Percentiles rank a stretch among this genome's conserved stretches.
Evolutionary conservation across 2,329 filamentous ascomycete species (phyloP).

Genomic region (Nothophaeocryptopus gaeumannii): DNA sequence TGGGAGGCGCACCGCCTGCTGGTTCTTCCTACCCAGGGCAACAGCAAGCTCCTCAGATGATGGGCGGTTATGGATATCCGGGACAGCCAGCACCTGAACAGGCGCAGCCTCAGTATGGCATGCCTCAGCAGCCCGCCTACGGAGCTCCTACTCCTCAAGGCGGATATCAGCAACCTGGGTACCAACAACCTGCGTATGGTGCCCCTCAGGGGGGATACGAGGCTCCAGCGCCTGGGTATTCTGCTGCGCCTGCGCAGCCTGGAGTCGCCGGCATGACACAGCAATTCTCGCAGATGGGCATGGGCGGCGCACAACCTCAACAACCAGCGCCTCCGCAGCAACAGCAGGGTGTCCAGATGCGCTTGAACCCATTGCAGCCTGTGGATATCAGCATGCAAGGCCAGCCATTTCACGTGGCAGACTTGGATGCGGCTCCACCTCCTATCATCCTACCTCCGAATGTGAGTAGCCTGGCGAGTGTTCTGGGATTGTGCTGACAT

Average conservation of each 20-base stretch:
- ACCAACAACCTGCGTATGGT: constrained; percentile 44
- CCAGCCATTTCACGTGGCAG: constrained; percentile 89
- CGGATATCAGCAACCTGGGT: constrained; percentile 25
- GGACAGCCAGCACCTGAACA: constrained; percentile 25
- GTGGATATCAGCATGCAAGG: constrained; percentile 74
- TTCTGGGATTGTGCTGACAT: constrained; percentile 6
- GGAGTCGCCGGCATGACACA: constrained; percentile 55
- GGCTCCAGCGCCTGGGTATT: constrained; percentile 45
- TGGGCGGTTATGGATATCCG: constrained; percentile 45
- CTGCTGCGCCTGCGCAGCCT: constrained; percentile 24
- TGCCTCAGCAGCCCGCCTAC: constrained; percentile 33
- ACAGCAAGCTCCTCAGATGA: constrained; percentile 36
- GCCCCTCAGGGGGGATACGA: constrained; percentile 59
- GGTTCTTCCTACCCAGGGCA: constrained; percentile 43
- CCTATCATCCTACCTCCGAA: constrained; percentile 88
- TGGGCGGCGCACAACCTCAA: constrained; percentile 53
- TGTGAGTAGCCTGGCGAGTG: constrained; percentile 55
- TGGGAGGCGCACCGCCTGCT: constrained; percentile 42
- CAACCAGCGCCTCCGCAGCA: constrained; percentile 48
- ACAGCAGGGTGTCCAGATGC: constrained; percentile 46
- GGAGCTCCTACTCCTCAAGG: constrained; percentile 25
- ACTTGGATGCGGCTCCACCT: constrained; percentile 87
- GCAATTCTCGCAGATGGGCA: constrained; percentile 74
- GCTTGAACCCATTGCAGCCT: constrained; percentile 84
- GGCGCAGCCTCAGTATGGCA: constrained; percentile 33